Evolutionary conservation across 129 eudicot species (phyloP).

Genomic region (Chrysanthemum seticuspe): DNA sequence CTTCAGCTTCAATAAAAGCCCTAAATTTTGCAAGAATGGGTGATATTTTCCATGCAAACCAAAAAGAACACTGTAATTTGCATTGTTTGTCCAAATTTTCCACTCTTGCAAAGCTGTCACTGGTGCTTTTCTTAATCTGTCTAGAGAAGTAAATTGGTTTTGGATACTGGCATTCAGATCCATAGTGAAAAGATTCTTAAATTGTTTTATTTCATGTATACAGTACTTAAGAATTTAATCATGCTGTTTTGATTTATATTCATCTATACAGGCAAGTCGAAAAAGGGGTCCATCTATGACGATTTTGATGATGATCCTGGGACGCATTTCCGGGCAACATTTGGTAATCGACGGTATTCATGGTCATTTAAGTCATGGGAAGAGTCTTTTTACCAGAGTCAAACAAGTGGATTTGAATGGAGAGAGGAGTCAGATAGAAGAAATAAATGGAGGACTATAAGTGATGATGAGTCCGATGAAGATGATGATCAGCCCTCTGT

Average conservation of each 20-base stretch:
- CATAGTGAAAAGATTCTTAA: slow-evolving; percentile 1
- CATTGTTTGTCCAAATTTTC: too few species aligned
- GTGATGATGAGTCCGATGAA: slow-evolving; percentile 46
- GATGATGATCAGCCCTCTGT: slow-evolving; percentile 33
- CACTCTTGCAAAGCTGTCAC: too few species aligned
- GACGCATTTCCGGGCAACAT: slow-evolving; percentile 47
- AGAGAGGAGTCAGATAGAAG: slow-evolving; percentile 36
- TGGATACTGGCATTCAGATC: not conserved
- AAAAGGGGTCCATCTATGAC: slow-evolving; percentile 33
- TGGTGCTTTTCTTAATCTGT: too few species aligned
- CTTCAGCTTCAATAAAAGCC: too few species aligned
- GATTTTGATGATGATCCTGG: slow-evolving; percentile 52
- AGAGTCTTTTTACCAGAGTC: slow-evolving; percentile 39
- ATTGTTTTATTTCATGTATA: not conserved
- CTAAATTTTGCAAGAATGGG: too few species aligned
- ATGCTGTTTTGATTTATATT: slow-evolving; percentile 12
- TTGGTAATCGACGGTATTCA: slow-evolving; percentile 50
- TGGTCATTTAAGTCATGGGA: slow-evolving; percentile 53
- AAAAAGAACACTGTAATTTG: too few species aligned
- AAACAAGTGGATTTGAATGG: slow-evolving; percentile 61
- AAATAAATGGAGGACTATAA: slow-evolving; percentile 40
- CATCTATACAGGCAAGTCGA: slow-evolving; percentile 51
- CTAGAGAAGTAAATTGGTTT: too few species aligned
- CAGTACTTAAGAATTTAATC: not conserved
- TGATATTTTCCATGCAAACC: too few species aligned